phyloP scores from a whole-genome alignment of 192 early-diverging fungal genomes.

The Coemansia erecta region DNA sequence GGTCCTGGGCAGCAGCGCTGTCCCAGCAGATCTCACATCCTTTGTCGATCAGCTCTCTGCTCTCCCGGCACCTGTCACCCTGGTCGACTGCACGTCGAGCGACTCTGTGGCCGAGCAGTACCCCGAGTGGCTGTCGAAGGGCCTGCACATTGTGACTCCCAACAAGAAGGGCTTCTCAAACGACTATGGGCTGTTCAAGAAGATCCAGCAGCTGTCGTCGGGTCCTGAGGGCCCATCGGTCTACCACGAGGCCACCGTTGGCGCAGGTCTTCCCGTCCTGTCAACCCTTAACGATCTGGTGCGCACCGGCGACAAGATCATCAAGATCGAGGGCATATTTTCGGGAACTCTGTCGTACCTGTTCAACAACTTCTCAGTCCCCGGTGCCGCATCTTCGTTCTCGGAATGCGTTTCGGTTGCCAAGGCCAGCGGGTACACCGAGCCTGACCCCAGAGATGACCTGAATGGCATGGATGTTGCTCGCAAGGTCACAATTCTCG shows the following conservation, averaged over 20 bases:
- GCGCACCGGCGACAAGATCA: constrained; percentile 88
- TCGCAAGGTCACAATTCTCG: constrained; percentile 91
- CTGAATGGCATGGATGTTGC: constrained; percentile 99
- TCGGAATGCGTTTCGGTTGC: constrained; percentile 87
- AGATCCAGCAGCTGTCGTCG: constrained; percentile 62
- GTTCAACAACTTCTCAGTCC: constrained; percentile 93
- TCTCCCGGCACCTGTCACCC: constrained; percentile 58
- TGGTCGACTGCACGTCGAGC: constrained; percentile 92
- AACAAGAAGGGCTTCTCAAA: constrained; percentile 98
- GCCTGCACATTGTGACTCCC: constrained; percentile 89
- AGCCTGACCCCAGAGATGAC: constrained; percentile 98
- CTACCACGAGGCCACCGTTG: constrained; percentile 95
- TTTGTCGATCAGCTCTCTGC: constrained; percentile 60
- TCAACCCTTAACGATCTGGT: constrained; percentile 88
- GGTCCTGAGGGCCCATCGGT: constrained; percentile 59
- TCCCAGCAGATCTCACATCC: constrained; percentile 46
- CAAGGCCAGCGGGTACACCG: constrained; percentile 93
- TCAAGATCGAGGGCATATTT: constrained; percentile 94
- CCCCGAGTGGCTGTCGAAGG: constrained; percentile 74
- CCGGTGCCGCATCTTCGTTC: constrained; percentile 64
- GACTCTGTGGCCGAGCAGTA: constrained; percentile 77
- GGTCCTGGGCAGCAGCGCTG: constrained; percentile 44
- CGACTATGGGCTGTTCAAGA: constrained; percentile 64
- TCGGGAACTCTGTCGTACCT: constrained; percentile 97
- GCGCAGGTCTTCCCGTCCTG: constrained; percentile 94